These are phyloP conservation scores for Lasiodiplodia citricola DNA, from an alignment of 2,329 filamentous ascomycete species.

Conservation along the genomic window DNA sequence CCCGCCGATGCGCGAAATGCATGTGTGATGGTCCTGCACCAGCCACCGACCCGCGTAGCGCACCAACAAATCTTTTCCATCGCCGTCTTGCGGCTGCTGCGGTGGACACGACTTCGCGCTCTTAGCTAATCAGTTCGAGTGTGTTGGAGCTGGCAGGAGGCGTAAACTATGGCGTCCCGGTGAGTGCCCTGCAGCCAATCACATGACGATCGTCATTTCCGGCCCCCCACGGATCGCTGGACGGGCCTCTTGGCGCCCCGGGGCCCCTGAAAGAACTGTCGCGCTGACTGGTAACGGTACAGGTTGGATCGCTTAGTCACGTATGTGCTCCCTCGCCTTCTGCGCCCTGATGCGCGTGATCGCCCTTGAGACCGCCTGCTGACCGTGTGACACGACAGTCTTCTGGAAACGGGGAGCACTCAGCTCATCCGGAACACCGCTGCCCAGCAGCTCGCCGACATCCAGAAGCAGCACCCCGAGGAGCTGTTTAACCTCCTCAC, in stretches of 20 bases:
- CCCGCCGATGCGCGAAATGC: constrained; percentile 25
- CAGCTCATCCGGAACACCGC: constrained; percentile 95
- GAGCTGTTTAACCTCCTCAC: constrained; percentile 95
- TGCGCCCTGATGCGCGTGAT: constrained; percentile 17
- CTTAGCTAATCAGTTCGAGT: constrained; percentile 16
- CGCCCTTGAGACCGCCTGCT: constrained; percentile 10
- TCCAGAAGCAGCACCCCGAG: constrained; percentile 97
- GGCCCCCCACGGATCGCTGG: constrained; percentile 23
- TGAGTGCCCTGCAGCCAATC: constrained; percentile 28
- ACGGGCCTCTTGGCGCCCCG: constrained; percentile 26
- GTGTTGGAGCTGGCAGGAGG: constrained; percentile 25
- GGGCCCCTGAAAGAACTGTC: constrained; percentile 8
- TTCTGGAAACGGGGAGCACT: constrained; percentile 97
- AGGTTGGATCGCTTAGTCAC: constrained; percentile 49
- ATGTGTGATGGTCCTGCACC: constrained; percentile 18
- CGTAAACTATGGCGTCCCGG: constrained; percentile 27
- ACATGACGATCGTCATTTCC: constrained; percentile 27
- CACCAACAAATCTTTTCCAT: constrained; percentile 1
- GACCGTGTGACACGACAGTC: constrained; percentile 56
- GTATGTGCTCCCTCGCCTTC: constrained; percentile 29
- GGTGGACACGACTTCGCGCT: constrained; percentile 23
- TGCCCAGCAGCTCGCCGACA: constrained; percentile 94
- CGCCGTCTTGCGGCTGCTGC: constrained; percentile 15
- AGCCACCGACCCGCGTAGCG: constrained; percentile 9
- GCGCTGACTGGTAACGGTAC: constrained; percentile 28